phyloP scores from a whole-genome alignment of 352 stramenopile species.

The Phytopythium ostracodes region DNA sequence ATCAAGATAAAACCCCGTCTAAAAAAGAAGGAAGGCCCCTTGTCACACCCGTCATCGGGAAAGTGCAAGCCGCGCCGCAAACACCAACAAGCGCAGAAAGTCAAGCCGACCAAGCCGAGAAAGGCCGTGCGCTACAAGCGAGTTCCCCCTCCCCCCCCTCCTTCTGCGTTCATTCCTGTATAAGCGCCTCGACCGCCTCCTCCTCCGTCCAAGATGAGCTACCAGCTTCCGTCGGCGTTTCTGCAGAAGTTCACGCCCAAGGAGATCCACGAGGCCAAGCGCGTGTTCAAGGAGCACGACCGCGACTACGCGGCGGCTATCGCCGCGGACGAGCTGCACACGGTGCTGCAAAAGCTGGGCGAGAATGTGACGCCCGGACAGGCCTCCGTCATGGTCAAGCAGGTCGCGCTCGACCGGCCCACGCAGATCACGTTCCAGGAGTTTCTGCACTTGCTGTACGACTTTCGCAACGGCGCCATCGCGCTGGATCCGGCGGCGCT shows the following conservation, averaged over 20 bases:
- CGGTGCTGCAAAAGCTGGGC: conserved; percentile 70
- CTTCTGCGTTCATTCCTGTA: background rate
- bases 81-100: background rate
- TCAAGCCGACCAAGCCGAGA: background rate
- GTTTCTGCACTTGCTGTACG: conserved; percentile 76
- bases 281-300: conserved; percentile 85
- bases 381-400: conserved; percentile 52
- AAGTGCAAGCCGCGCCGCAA: background rate
- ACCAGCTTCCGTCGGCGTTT: conserved; percentile 79
- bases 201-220: conserved; percentile 55
- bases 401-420: conserved; percentile 45
- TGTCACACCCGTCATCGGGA: background rate
- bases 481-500: conserved; percentile 41
- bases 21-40: background rate
- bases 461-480: conserved; percentile 68
- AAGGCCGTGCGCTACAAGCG: background rate
- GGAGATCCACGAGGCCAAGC: conserved; percentile 85
- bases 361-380: conserved; percentile 74
- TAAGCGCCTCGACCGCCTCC: background rate
- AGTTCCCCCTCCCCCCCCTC: background rate
- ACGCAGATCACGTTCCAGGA: conserved; percentile 70
- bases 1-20: background rate
- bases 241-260: conserved; percentile 86
- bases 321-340: conserved; percentile 37
- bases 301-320: conserved; percentile 61